These are phyloP conservation scores for Thelephora ganbajun DNA, from an alignment of 768 basidiomycete species.

Conservation along the genomic window DNA sequence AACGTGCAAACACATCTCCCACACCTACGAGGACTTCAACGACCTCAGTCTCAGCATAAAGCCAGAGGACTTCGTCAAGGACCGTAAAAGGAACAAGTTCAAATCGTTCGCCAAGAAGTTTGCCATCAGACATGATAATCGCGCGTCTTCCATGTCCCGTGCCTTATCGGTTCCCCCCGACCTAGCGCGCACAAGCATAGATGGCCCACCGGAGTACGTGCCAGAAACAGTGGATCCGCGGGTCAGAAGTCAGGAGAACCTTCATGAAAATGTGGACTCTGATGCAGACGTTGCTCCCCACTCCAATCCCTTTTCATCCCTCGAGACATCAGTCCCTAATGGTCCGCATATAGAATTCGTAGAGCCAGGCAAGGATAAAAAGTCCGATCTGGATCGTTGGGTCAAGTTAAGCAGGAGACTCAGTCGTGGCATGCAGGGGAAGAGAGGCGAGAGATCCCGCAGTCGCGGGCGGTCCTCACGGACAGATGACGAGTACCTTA, in stretches of 20 bases:
- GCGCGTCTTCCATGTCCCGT: conserved; percentile 14
- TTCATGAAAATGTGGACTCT: neutral
- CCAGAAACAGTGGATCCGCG: conserved; percentile 22
- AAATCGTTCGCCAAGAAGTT: conserved; percentile 61
- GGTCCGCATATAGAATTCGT: conserved; percentile 25
- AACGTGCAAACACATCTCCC: conserved; percentile 84
- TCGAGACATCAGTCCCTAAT: conserved; percentile 1
- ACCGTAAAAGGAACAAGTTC: conserved; percentile 65
- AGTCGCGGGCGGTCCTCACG: neutral
- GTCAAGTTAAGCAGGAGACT: conserved; percentile 51
- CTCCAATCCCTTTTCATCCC: neutral
- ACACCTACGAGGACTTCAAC: conserved; percentile 88
- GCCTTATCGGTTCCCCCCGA: conserved; percentile 46
- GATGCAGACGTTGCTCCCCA: neutral
- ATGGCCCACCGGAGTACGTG: conserved; percentile 23
- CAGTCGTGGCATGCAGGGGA: conserved; percentile 40
- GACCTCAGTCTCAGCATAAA: conserved; percentile 87
- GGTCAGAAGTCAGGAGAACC: conserved; percentile 29
- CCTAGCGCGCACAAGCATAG: conserved; percentile 18
- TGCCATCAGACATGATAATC: conserved; percentile 14
- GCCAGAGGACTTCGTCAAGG: conserved; percentile 60
- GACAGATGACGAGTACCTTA: neutral
- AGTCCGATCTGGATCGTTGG: conserved; percentile 42
- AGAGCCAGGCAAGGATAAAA: conserved; percentile 14
- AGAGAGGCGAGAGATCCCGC: conserved; percentile 18